Conservation (phyloP, 208 protist species). For the Trypanosoma melophagium region DNA sequence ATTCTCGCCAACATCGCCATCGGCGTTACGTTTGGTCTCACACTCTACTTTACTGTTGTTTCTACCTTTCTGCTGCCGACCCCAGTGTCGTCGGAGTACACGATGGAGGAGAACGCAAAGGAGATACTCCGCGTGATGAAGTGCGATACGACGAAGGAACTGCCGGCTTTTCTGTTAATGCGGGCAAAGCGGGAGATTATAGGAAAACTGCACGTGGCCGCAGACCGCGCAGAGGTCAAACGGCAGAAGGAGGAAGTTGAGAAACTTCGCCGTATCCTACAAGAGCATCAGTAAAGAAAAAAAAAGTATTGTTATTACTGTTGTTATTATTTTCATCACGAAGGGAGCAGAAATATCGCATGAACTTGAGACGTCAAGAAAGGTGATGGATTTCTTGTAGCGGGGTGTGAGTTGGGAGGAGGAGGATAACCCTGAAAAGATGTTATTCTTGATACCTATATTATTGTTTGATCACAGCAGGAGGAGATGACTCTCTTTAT, state of each 20-base stretch:
- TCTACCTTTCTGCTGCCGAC: constrained; percentile 37
- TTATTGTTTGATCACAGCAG: too few species aligned
- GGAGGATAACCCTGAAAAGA: too few species aligned
- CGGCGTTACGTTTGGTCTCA: constrained; percentile 59
- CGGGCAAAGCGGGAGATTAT: constrained; percentile 74
- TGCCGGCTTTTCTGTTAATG: constrained; percentile 75
- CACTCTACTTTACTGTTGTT: constrained; percentile 58
- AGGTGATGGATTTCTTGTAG: too few species aligned
- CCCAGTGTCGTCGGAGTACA: constrained; percentile 40
- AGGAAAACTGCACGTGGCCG: constrained; percentile 59
- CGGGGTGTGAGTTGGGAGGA: too few species aligned
- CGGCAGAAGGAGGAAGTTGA: constrained; percentile 62
- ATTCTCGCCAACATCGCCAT: constrained; percentile 57
- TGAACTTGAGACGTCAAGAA: too few species aligned
- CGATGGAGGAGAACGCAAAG: constrained; percentile 62
- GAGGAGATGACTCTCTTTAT: too few species aligned
- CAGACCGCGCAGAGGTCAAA: constrained; percentile 66
- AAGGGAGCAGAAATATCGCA: too few species aligned
- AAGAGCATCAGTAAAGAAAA: constrained; percentile 7
- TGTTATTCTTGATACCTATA: too few species aligned
- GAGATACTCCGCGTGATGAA: constrained; percentile 60
- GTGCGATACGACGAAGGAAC: constrained; percentile 61
- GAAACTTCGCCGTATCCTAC: constrained; percentile 33
- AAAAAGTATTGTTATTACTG: too few species aligned
- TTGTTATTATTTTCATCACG: too few species aligned